Conservation (phyloP, 2,329 filamentous ascomycete genomes). For the Elsinoe batatas region DNA sequence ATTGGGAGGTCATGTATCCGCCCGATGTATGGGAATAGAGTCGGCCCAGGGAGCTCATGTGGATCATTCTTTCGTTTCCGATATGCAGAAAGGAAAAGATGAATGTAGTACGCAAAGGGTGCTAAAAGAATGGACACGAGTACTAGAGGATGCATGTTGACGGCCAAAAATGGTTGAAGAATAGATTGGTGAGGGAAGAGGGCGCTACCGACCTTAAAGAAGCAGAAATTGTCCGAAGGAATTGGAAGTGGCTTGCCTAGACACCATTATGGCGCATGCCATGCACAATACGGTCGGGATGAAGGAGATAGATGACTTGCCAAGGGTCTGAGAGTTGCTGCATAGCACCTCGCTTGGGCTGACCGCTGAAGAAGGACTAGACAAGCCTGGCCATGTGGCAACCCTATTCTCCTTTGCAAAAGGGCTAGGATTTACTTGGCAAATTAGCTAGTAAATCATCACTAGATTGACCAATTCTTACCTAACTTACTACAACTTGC, state of each 20-base stretch:
- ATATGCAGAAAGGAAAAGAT: slow-evolving; percentile 26
- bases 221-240: neutral
- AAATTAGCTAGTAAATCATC: too few species aligned
- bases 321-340: neutral
- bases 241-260: neutral
- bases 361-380: too few species aligned
- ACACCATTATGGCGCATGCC: neutral
- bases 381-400: too few species aligned
- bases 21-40: slow-evolving; percentile 28
- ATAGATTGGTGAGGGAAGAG: neutral
- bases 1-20: slow-evolving; percentile 40
- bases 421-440: too few species aligned
- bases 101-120: slow-evolving; percentile 28
- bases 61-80: slow-evolving; percentile 26
- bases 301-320: neutral
- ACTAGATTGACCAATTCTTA: too few species aligned
- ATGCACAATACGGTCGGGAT: neutral
- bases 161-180: neutral
- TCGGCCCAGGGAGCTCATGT: slow-evolving; percentile 32
- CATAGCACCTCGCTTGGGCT: too few species aligned
- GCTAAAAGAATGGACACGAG: slow-evolving; percentile 29
- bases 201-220: neutral
- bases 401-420: too few species aligned
- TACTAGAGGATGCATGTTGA: slow-evolving; percentile 34
- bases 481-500: too few species aligned